These are phyloP conservation scores for Ophiocordyceps camponoti-leonardi DNA, from an alignment of 2,329 filamentous ascomycete genomes.

Conservation along the genomic window DNA sequence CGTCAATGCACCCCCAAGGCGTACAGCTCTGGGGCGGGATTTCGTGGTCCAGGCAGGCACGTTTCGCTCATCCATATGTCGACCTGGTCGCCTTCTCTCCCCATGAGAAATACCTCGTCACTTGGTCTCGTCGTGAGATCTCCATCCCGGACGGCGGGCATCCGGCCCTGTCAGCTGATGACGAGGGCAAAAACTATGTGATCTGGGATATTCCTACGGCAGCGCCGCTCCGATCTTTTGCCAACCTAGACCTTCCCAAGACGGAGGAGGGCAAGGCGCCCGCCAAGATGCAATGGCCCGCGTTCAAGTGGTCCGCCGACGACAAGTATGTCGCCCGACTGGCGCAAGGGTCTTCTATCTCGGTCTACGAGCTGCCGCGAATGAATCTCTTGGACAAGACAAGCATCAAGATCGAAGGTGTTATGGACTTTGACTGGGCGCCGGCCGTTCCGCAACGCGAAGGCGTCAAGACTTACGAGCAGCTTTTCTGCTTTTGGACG, in stretches of 20 bases:
- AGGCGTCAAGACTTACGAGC: conserved; percentile 80
- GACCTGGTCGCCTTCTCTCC: conserved; percentile 96
- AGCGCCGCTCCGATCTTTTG: conserved; percentile 82
- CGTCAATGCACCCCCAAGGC: conserved; percentile 88
- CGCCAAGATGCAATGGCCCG: conserved; percentile 92
- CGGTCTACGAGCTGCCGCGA: conserved; percentile 72
- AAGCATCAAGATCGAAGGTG: conserved; percentile 87
- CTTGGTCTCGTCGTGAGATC: conserved; percentile 91
- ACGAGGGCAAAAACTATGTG: conserved; percentile 98
- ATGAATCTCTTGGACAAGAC: conserved; percentile 87
- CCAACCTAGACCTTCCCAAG: conserved; percentile 65
- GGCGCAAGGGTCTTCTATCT: conserved; percentile 75
- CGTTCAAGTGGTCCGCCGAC: conserved; percentile 98
- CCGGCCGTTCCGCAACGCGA: conserved; percentile 69
- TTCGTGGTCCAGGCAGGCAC: conserved; percentile 77
- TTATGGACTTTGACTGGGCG: conserved; percentile 97
- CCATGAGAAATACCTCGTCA: conserved; percentile 79
- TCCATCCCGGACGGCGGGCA: conserved; percentile 78
- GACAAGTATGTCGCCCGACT: conserved; percentile 93
- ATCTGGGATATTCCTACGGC: conserved; percentile 92
- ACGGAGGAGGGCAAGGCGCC: conserved; percentile 40
- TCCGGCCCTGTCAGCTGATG: conserved; percentile 69
- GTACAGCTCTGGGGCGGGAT: conserved; percentile 92
- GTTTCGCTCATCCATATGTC: conserved; percentile 89
- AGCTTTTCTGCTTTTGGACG: conserved; percentile 97